Base-by-base conservation (phyloP, 768 basidiomycete species). In the Melanogaster broomeanus region DNA sequence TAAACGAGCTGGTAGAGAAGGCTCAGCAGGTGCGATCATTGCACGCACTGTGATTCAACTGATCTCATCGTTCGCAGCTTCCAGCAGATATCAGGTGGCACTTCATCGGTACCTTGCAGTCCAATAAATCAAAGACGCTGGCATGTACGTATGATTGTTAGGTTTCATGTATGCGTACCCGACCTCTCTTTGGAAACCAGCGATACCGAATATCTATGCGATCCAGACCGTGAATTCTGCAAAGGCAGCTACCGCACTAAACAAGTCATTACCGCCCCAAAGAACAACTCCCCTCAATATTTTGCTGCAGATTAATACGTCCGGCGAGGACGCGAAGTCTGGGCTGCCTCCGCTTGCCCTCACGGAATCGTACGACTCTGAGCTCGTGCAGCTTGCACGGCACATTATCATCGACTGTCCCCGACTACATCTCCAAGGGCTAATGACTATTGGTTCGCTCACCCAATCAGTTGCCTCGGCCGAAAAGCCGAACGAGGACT, bases 371-470 rank as follows among this genome's bases (percentile, higher is more conserved):
- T 27, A 51, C 16, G 62, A 68, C 9, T 73, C 77, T 3, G 89
- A 89, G 22, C 74, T 92, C 28, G 68, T 77, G 38, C 73, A 77
- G 39, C 79, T 98, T 19, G 93, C 90, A 4, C 72, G 67, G 47
- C 81, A 90, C 60, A 76, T 99, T 66, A 58, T 97, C 41, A 63
- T 68, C 1, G 70, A 76, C 27, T 99, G 97, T 68, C 88, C 91
- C 2, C 76, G 74, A 16, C 78, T 99, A 27, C 80, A 76, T 19
- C 73, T 98, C 4, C 82, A 85, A 45, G 97, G 97, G 4, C 72
- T 99, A 42, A 99, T 99, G 97, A 98, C 97, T 2, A 98, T 99
- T 59, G 97, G 97, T 1, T 83, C 93, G 16, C 77, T 90, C 46
- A 78, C 84, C 33, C 78, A 84, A 55, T 93, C 92, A 3, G 76